Evolutionary conservation across 75 land plant species (phyloP), one percentile per base, ranked within the genome.

Genomic region (Cunninghamia lanceolata): DNA sequence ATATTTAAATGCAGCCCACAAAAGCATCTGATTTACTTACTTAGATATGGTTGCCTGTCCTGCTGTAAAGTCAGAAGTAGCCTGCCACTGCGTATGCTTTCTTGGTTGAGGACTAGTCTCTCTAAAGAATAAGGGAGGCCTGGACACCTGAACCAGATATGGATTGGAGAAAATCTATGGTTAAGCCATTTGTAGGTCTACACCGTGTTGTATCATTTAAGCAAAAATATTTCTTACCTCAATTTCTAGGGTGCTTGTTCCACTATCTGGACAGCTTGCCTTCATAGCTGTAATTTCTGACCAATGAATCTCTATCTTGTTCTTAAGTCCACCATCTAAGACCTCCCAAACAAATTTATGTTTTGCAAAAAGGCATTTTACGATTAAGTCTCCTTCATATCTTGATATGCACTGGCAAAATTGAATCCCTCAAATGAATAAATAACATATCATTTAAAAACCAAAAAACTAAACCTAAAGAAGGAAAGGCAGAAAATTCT

Each of bases 341-440:
- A 97, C 90, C 80, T 97, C 99, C 99, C 99, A 97, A 42, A 97
- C 97, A 52, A 97, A 84, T 63, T 95, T 94, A n/a, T 84, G 90
- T 88, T 97, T 97, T 21, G 97, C 97, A 87, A 86, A 97, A 82
- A 95, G 96, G 85, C 91, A 92, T 77, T 97, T 97, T 1, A 92
- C 94, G 10, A 95, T 93, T 85, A 97, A 86, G 82, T 95, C 96
- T 3, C 96, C 97, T 88, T 91, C 93, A 87, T 89, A 50, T 17
- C 71, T 77, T 21, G 92, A 83, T 15, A 79, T 88, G 50, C 86
- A 73, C 95, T 94, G 89, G 54, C 30, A 82, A 83, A 19, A 54
- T 90, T 43, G 8, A 36, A 85, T 63, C 4, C 32, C 38, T 34
- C 7, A 78, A 35, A 39, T 78, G 38, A 35, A 34, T 35, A 36